phyloP scores from a whole-genome alignment of 1,139 yeast species.

The Candida albicans region DNA sequence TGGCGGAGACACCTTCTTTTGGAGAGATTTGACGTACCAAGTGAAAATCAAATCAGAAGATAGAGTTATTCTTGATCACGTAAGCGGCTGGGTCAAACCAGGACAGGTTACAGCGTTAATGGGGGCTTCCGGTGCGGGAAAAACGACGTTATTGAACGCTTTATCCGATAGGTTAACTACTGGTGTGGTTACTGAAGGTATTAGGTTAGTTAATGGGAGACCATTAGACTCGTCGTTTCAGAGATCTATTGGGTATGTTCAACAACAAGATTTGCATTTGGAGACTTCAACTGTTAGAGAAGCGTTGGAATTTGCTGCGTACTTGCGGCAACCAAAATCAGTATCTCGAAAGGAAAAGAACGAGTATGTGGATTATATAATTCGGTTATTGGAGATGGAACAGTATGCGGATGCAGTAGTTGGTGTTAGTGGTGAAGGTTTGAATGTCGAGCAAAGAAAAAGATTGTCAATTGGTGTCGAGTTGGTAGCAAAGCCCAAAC shows the following conservation, averaged over 20 bases:
- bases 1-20: slow-evolving; percentile 58
- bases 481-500: slow-evolving; percentile 40
- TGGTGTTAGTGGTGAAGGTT: slow-evolving; percentile 42
- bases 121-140: slow-evolving; percentile 41
- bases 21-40: slow-evolving; percentile 77
- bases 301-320: slow-evolving; percentile 37
- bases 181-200: slow-evolving; percentile 38
- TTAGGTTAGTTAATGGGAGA: slow-evolving; percentile 39
- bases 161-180: slow-evolving; percentile 36
- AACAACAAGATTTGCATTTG: slow-evolving; percentile 42
- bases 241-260: slow-evolving; percentile 43
- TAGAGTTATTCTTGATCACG: slow-evolving; percentile 61
- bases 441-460: slow-evolving; percentile 40
- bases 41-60: slow-evolving; percentile 65
- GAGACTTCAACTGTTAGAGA: slow-evolving; percentile 40
- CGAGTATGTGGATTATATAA: slow-evolving; percentile 36
- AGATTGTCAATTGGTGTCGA: slow-evolving; percentile 42
- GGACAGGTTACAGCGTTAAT: slow-evolving; percentile 34
- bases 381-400: slow-evolving; percentile 37
- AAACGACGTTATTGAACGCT: slow-evolving; percentile 35
- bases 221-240: slow-evolving; percentile 35
- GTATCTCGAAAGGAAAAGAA: slow-evolving; percentile 33
- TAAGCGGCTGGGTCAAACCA: slow-evolving; percentile 62
- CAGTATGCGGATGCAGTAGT: slow-evolving; percentile 38
- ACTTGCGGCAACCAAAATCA: slow-evolving; percentile 35